phyloP scores from a whole-genome alignment of 2,329 filamentous ascomycete species.

The Beauveria pseudobassiana region DNA sequence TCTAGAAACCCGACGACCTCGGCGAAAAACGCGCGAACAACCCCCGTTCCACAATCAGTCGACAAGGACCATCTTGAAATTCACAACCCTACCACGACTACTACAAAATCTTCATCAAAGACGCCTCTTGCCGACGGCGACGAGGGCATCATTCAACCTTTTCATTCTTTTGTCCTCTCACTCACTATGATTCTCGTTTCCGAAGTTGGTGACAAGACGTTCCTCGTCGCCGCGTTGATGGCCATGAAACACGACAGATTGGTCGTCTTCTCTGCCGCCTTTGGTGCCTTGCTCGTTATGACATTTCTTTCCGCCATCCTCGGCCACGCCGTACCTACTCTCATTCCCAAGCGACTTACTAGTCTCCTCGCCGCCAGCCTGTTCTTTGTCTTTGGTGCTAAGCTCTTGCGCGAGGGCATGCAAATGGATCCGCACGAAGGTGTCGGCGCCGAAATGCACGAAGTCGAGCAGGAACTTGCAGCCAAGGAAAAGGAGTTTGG shows the following conservation, averaged over 20 bases:
- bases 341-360: conserved; percentile 86
- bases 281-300: conserved; percentile 86
- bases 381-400: conserved; percentile 84
- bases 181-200: conserved; percentile 97
- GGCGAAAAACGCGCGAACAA: conserved; percentile 68
- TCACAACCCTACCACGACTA: conserved; percentile 22
- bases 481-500: conserved; percentile 80
- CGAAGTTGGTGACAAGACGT: conserved; percentile 97
- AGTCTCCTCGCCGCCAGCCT: conserved; percentile 77
- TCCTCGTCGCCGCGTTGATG: conserved; percentile 94
- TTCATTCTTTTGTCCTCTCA: conserved; percentile 85
- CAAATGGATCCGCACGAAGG: conserved; percentile 85
- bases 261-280: conserved; percentile 92
- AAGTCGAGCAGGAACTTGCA: conserved; percentile 88
- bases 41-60: conserved; percentile 59
- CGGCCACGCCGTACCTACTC: conserved; percentile 81
- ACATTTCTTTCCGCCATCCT: conserved; percentile 88
- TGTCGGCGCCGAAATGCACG: conserved; percentile 94
- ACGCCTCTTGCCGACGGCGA: conserved; percentile 24
- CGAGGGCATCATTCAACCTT: conserved; percentile 64
- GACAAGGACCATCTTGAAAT: conserved; percentile 58
- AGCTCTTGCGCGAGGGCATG: conserved; percentile 77
- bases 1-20: conserved; percentile 71
- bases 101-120: conserved; percentile 18
- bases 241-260: conserved; percentile 96